Base-by-base conservation (phyloP, 2,329 filamentous ascomycete species). In the Pseudocercospora cruenta region DNA sequence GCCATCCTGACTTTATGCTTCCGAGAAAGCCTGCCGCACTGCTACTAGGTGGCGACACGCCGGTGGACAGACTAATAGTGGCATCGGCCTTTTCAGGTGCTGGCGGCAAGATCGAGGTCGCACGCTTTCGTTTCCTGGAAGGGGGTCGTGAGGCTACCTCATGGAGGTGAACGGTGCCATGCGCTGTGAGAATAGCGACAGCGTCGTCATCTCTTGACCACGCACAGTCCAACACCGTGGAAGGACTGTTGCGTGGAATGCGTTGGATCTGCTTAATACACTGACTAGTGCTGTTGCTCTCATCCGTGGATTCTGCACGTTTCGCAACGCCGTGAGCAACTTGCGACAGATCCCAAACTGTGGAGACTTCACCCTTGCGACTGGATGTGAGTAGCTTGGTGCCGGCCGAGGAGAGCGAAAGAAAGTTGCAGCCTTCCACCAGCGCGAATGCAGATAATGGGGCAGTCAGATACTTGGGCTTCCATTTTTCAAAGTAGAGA, bases 161-260 rank as follows among this genome's bases (percentile, higher is more conserved):
- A 70, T 97, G 90, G 51, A 98, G 87, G 79, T 99, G 95, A 10
- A 97, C 89, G 8, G 95, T 99, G n/a, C 94, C 93, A 72, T 94
- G 91, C 74, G 96, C 93, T 0, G 95, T 98, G 26, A 97, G 88
- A 80, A 99, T 89, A 1, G 94, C 94, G 45, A 96, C 82, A 65
- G 91, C 90, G 75, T 96, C 92, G 22, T 92, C 92, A 63, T 90
- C 89, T 3, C 92, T 92, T 62, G 87, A 90, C 95, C 95, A 99
- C 2, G 89, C 88, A 49, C 97, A 91, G 74, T 97, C 94, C 22
- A 97, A 87, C 63, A 98, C 92, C 62, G 92, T 91, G 2, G 95
- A 93, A 58, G 94, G 91, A 1, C 94, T 98, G 87, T 97, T 91
- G 47, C 95, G 89, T 21, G 92, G 92, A 75, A 96, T 97, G 67